Evolutionary conservation across 306 rosid genomes (phyloP).

Genomic region (Begonia loranthoides): DNA sequence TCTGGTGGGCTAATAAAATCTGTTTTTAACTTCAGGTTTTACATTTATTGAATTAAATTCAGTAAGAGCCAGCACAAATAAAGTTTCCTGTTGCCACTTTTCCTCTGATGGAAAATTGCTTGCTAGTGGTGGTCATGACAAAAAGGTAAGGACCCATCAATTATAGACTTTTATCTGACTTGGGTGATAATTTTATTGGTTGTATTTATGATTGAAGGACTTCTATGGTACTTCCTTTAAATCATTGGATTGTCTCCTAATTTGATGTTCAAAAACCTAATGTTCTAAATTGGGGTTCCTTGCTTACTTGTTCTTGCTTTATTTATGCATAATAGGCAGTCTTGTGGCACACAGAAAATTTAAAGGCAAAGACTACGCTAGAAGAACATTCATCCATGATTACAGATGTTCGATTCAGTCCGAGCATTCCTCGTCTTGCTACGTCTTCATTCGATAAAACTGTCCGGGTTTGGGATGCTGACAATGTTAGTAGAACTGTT

Average conservation of each 20-base stretch:
- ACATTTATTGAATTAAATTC: slow-evolving; percentile 56
- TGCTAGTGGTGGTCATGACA: slow-evolving; percentile 97
- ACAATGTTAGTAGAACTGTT: slow-evolving; percentile 53
- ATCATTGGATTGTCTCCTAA: too few relatives aligned
- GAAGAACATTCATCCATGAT: slow-evolving; percentile 80
- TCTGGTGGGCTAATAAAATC: neutral
- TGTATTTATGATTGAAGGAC: neutral
- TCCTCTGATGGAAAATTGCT: slow-evolving; percentile 95
- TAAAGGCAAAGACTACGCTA: slow-evolving; percentile 55
- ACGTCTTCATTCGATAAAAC: slow-evolving; percentile 95
- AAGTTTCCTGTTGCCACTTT: slow-evolving; percentile 87
- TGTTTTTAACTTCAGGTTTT: slow-evolving; percentile 48
- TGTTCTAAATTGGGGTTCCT: too few relatives aligned
- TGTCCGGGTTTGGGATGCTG: slow-evolving; percentile 97
- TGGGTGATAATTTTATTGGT: too few relatives aligned
- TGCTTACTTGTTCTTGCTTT: slow-evolving; percentile 3
- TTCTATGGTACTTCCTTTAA: too few relatives aligned
- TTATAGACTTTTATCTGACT: too few relatives aligned
- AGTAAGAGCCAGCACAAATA: slow-evolving; percentile 67
- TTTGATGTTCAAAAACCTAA: too few relatives aligned
- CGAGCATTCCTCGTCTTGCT: slow-evolving; percentile 80
- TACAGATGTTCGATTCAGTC: slow-evolving; percentile 94
- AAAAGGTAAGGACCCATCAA: slow-evolving; percentile 43
- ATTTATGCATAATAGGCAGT: slow-evolving; percentile 48
- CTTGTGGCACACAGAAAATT: slow-evolving; percentile 69